Base-by-base conservation (phyloP, 2,329 filamentous ascomycete species). In the Ascochyta viciae-villosae region DNA sequence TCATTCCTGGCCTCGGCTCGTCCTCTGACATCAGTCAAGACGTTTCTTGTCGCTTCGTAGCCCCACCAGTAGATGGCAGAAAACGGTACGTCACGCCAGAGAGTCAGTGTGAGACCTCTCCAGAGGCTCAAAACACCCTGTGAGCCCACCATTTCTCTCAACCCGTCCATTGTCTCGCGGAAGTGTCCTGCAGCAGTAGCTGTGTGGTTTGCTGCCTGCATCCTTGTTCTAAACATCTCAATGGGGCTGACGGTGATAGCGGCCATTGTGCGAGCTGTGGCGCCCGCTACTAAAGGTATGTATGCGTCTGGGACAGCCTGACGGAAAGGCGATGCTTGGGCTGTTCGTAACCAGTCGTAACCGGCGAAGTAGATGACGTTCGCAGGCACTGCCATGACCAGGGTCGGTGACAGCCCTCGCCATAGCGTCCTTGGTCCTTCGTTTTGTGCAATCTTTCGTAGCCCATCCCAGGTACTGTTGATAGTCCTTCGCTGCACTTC, bases 351-450 rank as follows among this genome's bases (percentile, higher is more conserved):
- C 89, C 92, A 97, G 72, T 99, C 95, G 76, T 99, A 99, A 35
- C 95, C 95, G 12, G 95, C 96, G 70, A 98, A 97, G 78, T 99
- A 99, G 63, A 99, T 98, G 64, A 99, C 95, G 74, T 99, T 99
- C 24, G 88, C 92, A 0, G 95, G 95, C 6, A 99, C 85, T 0
- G 92, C 88, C 95, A 99, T 99, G 62, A 92, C 84, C 22, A 99
- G 80, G 0, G 95, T 99, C 0, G 95, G 94, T n/a, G 91, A 96
- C 5, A 99, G 80, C 0, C 95, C 95, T 58, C 95, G 86, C 94
- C 95, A 99, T 33, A 99, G 78, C 1, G 93, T 95, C 24, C 85
- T 84, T 12, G 92, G 71, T 1, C 95, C 95, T 78, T 99, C 95
- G 73, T 98, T 92, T 43, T 91, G 87, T 15, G 95, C 92, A 68